Conservation (phyloP, 345 rosid genomes). For the Camelina neglecta region DNA sequence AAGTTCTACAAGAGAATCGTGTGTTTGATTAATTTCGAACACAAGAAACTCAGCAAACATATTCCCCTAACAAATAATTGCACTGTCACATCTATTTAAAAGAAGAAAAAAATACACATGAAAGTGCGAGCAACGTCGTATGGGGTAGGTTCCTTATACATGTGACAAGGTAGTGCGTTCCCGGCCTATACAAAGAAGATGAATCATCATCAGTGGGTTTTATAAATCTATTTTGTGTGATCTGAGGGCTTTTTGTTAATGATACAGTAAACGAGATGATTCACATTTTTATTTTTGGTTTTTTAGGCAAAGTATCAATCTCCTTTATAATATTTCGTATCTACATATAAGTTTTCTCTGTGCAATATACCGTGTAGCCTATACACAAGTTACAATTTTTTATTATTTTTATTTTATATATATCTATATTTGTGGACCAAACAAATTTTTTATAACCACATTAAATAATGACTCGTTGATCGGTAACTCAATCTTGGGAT, state of each 20-base stretch:
- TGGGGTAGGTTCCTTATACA: not conserved
- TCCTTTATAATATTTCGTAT: not conserved
- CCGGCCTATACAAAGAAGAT: not conserved
- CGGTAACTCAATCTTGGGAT: too few species aligned
- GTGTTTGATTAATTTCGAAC: conserved; percentile 66
- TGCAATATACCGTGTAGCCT: too few species aligned
- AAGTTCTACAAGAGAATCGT: conserved; percentile 73
- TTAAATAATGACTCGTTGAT: too few species aligned
- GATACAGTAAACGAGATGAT: conserved; percentile 1
- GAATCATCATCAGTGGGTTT: conserved; percentile 3
- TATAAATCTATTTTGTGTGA: not conserved
- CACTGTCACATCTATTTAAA: conserved; percentile 46
- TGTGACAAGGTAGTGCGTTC: not conserved
- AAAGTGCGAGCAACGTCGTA: not conserved
- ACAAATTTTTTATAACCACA: too few species aligned
- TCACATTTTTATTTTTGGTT: not conserved
- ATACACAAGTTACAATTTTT: too few species aligned
- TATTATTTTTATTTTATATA: too few species aligned
- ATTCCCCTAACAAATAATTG: conserved; percentile 72
- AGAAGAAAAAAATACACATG: not conserved
- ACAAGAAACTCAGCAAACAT: conserved; percentile 65
- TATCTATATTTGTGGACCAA: too few species aligned
- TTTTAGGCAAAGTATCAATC: not conserved
- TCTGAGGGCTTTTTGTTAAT: conserved; percentile 24
- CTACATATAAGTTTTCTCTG: too few species aligned